Evolutionary conservation across 495 filamentous ascomycete genomes (phyloP).

Genomic region (Xylaria grammica): DNA sequence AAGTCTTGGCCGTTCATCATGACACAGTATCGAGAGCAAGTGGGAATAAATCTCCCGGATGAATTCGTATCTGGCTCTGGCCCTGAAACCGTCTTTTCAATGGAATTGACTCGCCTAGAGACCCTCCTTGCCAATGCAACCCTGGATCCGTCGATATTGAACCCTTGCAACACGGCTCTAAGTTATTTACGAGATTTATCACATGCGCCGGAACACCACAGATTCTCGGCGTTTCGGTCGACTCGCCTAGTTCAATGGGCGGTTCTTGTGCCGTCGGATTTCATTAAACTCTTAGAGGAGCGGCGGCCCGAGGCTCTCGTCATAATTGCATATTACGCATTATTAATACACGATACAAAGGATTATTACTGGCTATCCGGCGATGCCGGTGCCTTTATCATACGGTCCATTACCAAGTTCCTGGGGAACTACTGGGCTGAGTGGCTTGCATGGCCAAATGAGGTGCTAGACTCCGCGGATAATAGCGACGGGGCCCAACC

Average conservation of each 20-base stretch:
- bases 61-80: background rate
- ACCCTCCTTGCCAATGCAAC: background rate
- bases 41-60: background rate
- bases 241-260: slow-evolving; percentile 33
- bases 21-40: background rate
- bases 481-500: background rate
- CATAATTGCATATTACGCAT: slow-evolving; percentile 48
- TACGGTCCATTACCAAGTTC: slow-evolving; percentile 38
- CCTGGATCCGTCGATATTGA: background rate
- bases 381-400: slow-evolving; percentile 36
- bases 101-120: background rate
- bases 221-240: background rate
- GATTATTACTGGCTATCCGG: slow-evolving; percentile 46
- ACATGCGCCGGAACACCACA: background rate
- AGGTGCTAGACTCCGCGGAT: slow-evolving; percentile 13
- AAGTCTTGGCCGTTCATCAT: slow-evolving; percentile 7
- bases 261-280: slow-evolving; percentile 38
- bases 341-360: slow-evolving; percentile 39
- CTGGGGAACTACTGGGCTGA: slow-evolving; percentile 43
- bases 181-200: background rate
- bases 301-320: slow-evolving; percentile 48
- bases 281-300: slow-evolving; percentile 39
- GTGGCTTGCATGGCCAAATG: slow-evolving; percentile 42
- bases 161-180: slow-evolving; percentile 1
- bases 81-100: background rate